These are phyloP conservation scores for Sordaria brevicollis DNA, from an alignment of 495 filamentous ascomycete genomes.

Conservation along the genomic window DNA sequence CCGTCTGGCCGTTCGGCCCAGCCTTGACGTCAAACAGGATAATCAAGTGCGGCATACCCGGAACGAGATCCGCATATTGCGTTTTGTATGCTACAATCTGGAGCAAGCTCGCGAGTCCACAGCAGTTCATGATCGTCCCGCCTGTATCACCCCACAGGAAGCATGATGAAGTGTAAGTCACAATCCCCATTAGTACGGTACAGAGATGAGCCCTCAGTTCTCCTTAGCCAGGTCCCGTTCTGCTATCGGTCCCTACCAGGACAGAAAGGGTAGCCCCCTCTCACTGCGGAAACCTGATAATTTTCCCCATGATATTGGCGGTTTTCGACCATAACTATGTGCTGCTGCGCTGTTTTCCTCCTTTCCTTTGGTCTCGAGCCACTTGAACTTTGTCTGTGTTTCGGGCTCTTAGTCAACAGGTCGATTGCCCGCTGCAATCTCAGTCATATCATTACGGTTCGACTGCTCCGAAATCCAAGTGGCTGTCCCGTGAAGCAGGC, in stretches of 20 bases:
- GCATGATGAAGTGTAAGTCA: conserved; percentile 20
- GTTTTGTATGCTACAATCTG: conserved; percentile 1
- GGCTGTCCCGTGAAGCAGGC: background rate
- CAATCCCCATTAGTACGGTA: conserved; percentile 11
- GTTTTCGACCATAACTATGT: background rate
- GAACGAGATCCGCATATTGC: conserved; percentile 13
- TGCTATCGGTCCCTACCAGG: background rate
- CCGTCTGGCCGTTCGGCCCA: conserved; percentile 4
- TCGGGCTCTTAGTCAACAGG: background rate
- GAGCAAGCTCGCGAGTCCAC: conserved; percentile 4
- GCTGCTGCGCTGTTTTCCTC: background rate
- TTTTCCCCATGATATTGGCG: background rate
- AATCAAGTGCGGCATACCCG: conserved; percentile 5
- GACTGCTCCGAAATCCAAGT: background rate
- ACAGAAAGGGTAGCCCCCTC: background rate
- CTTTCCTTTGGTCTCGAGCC: background rate
- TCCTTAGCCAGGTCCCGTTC: background rate
- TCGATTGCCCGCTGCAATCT: background rate
- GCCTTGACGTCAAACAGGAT: background rate
- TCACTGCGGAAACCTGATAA: background rate
- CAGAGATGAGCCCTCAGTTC: background rate
- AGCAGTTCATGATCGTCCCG: conserved; percentile 6
- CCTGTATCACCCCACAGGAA: conserved; percentile 17
- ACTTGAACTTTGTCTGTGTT: background rate
- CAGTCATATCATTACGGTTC: background rate